Conservation (phyloP, 2,329 filamentous ascomycete genomes). For the Hymenoscyphus infarciens region DNA sequence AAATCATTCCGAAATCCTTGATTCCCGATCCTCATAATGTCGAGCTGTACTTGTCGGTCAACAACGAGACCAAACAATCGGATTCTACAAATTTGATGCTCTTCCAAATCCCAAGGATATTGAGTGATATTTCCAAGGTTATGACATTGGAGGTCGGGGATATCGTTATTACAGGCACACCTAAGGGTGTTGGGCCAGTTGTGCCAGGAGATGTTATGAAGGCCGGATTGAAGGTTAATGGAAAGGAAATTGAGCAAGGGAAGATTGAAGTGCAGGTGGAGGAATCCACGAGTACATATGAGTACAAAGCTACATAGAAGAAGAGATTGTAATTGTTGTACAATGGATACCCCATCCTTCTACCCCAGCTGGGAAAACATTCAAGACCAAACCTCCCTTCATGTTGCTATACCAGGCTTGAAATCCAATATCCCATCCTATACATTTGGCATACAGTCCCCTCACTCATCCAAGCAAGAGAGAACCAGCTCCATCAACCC, state of each 20-base stretch:
- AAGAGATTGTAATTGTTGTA: slow-evolving; percentile 7
- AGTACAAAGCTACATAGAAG: slow-evolving; percentile 65
- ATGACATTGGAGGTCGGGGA: slow-evolving; percentile 93
- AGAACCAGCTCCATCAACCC: slow-evolving; percentile 9
- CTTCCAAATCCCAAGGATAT: slow-evolving; percentile 79
- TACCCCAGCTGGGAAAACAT: background rate
- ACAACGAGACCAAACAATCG: slow-evolving; percentile 71
- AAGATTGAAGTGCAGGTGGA: slow-evolving; percentile 79
- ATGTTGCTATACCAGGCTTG: background rate
- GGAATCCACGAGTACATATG: slow-evolving; percentile 73
- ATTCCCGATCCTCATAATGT: slow-evolving; percentile 87
- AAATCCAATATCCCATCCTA: background rate
- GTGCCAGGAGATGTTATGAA: slow-evolving; percentile 82
- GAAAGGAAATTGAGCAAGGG: slow-evolving; percentile 80
- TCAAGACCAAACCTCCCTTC: background rate
- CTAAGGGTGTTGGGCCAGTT: slow-evolving; percentile 89
- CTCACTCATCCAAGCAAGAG: background rate
- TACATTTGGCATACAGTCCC: background rate
- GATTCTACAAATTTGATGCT: slow-evolving; percentile 95
- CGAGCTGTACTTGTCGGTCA: slow-evolving; percentile 82
- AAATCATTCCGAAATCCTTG: slow-evolving; percentile 72
- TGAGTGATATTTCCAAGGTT: slow-evolving; percentile 89
- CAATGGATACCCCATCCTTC: slow-evolving; percentile 8
- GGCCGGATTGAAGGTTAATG: slow-evolving; percentile 74
- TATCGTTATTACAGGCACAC: slow-evolving; percentile 92